Evolutionary conservation across 2,329 filamentous ascomycete genomes (phyloP).

Genomic region (Whalleya microplaca): DNA sequence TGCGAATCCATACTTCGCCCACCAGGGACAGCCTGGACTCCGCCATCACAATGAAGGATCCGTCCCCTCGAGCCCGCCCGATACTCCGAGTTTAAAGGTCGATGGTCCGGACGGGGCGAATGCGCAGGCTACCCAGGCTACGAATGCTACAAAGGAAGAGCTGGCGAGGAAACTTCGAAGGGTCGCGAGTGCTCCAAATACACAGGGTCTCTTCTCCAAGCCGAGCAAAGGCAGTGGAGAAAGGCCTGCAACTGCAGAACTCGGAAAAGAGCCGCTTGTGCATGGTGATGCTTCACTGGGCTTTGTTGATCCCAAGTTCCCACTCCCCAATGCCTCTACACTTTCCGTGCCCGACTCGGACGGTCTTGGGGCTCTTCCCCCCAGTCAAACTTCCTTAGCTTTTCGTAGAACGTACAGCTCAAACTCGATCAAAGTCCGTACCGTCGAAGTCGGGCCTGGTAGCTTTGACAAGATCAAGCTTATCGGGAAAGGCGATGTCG

Average conservation of each 20-base stretch:
- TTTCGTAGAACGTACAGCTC: constrained; percentile 97
- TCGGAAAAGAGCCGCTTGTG: constrained; percentile 78
- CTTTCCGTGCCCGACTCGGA: constrained; percentile 52
- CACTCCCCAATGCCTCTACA: constrained; percentile 42
- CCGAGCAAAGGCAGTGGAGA: constrained; percentile 59
- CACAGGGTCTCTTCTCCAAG: constrained; percentile 89
- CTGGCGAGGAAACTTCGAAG: constrained; percentile 88
- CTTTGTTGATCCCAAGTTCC: constrained; percentile 49
- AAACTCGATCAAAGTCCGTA: constrained; percentile 97
- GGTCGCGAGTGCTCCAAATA: constrained; percentile 95
- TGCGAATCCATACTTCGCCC: constrained; percentile 96
- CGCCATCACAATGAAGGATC: constrained; percentile 95
- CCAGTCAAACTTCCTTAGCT: constrained; percentile 69
- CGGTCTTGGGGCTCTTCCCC: constrained; percentile 63
- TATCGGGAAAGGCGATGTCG: constrained; percentile 97
- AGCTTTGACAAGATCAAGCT: constrained; percentile 99
- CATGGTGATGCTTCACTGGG: constrained; percentile 57
- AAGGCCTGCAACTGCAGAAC: constrained; percentile 81
- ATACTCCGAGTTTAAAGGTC: constrained; percentile 80
- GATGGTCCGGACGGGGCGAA: constrained; percentile 68
- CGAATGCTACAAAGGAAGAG: constrained; percentile 87
- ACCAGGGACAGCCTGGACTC: constrained; percentile 90
- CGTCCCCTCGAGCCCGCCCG: constrained; percentile 88
- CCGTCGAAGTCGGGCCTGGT: constrained; percentile 91
- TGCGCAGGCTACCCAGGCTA: constrained; percentile 72